These are phyloP conservation scores for Sarocladium brachiariae DNA, from an alignment of 2,329 filamentous ascomycete genomes.

Conservation along the genomic window DNA sequence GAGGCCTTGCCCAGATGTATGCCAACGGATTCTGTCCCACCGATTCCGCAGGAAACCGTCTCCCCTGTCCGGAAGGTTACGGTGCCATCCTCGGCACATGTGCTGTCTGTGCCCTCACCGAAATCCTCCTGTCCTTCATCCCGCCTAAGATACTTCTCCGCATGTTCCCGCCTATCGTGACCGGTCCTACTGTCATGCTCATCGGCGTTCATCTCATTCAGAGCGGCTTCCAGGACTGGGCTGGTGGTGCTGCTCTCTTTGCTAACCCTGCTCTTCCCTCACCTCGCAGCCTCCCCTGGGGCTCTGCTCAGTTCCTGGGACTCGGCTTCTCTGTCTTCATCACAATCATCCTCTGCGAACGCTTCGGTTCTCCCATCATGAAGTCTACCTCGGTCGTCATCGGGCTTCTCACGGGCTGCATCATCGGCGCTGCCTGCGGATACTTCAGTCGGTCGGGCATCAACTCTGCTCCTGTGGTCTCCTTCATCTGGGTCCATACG, in stretches of 20 bases:
- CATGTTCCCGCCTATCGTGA: conserved; percentile 74
- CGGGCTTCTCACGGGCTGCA: conserved; percentile 67
- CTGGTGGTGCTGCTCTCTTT: conserved; percentile 55
- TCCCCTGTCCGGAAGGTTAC: conserved; percentile 72
- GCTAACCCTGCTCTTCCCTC: conserved; percentile 55
- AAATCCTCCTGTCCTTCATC: conserved; percentile 69
- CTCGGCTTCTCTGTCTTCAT: conserved; percentile 75
- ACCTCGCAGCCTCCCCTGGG: conserved; percentile 70
- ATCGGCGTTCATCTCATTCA: conserved; percentile 69
- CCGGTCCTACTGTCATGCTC: conserved; percentile 61
- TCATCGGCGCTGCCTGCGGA: conserved; percentile 69
- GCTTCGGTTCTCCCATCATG: conserved; percentile 79
- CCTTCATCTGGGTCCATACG: conserved; percentile 74
- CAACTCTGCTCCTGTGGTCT: conserved; percentile 60
- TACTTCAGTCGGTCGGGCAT: conserved; percentile 74
- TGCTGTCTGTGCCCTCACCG: conserved; percentile 58
- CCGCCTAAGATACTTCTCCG: conserved; percentile 61
- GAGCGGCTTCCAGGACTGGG: conserved; percentile 71
- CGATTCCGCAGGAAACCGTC: conserved; percentile 52
- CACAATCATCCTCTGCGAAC: conserved; percentile 73
- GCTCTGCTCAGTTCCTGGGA: conserved; percentile 68
- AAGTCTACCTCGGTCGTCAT: conserved; percentile 72
- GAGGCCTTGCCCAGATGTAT: conserved; percentile 73
- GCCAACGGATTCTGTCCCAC: conserved; percentile 59
- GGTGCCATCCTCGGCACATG: conserved; percentile 65